A percentile compares a stretch with the other conserved stretches of the same genome.
These are phyloP conservation scores for Azolla pinnata DNA, from an alignment of 75 land plant species.

Conservation along the genomic window DNA sequence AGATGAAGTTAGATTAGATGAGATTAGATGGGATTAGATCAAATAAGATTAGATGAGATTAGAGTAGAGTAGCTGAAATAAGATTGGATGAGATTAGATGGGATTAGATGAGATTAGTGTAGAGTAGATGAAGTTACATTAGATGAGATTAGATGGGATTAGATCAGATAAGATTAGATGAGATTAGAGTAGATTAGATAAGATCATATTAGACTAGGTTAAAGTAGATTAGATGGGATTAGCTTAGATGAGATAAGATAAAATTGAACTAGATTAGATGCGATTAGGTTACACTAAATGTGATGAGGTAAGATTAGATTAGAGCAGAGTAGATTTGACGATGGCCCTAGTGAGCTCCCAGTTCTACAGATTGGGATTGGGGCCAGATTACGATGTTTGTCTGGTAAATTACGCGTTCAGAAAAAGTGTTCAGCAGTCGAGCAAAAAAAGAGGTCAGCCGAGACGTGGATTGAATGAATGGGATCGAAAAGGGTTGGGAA, in stretches of 20 bases:
- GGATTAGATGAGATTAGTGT: background rate
- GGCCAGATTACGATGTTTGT: background rate
- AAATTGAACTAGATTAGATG: background rate
- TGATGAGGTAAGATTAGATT: background rate
- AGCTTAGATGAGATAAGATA: background rate
- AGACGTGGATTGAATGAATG: background rate
- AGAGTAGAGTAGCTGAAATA: background rate
- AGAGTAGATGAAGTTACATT: background rate
- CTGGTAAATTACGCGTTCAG: background rate
- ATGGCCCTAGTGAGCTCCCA: background rate
- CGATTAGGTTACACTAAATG: background rate
- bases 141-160: background rate
- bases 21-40: background rate
- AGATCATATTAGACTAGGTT: background rate
- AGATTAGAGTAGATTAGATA: constrained; percentile 1
- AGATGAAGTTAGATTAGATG: background rate
- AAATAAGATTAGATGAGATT: background rate
- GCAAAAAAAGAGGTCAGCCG: too few relatives aligned
- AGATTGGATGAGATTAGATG: background rate
- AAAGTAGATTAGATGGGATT: background rate
- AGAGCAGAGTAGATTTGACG: background rate
- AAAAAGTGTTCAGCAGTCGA: background rate
- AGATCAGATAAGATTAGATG: background rate
- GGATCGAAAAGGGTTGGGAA: background rate
- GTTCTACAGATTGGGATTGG: background rate